Conservation (phyloP, 1,284 basidiomycete species). For the Ceratobasidium sp. region DNA sequence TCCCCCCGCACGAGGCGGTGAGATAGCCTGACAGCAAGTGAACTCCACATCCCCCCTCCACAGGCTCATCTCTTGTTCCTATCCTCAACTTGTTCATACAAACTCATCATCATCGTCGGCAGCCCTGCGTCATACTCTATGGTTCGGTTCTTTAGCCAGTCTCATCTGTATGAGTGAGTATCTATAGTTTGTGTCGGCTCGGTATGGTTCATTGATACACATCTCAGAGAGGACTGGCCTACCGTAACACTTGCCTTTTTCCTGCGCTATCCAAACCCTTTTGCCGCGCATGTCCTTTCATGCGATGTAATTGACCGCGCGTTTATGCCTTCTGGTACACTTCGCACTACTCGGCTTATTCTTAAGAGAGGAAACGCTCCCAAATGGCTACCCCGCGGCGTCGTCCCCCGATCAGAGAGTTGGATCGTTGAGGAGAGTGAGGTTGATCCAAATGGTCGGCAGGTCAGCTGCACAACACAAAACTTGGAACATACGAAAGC, state of each 20-base stretch:
- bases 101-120: conserved; percentile 20
- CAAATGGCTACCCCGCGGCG: conserved; percentile 86
- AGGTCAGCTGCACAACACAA: conserved; percentile 72
- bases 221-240: conserved; percentile 81
- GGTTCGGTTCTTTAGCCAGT: conserved; percentile 44
- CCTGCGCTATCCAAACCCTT: conserved; percentile 96
- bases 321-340: conserved; percentile 72
- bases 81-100: neutral
- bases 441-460: conserved; percentile 77
- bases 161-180: conserved; percentile 44
- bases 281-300: conserved; percentile 91
- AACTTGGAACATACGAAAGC: conserved; percentile 87
- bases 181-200: neutral
- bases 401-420: conserved; percentile 74
- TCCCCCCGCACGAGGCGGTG: conserved; percentile 1
- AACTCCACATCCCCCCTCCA: neutral
- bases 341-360: conserved; percentile 90
- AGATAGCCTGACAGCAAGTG: neutral
- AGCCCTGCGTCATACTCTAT: conserved; percentile 22
- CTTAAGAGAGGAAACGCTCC: conserved; percentile 91
- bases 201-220: neutral
- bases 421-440: conserved; percentile 94
- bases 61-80: too few species aligned
- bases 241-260: conserved; percentile 94
- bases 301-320: conserved; percentile 92